Conservation (phyloP, 306 rosid genomes). For the Dalbergia cultrata region DNA sequence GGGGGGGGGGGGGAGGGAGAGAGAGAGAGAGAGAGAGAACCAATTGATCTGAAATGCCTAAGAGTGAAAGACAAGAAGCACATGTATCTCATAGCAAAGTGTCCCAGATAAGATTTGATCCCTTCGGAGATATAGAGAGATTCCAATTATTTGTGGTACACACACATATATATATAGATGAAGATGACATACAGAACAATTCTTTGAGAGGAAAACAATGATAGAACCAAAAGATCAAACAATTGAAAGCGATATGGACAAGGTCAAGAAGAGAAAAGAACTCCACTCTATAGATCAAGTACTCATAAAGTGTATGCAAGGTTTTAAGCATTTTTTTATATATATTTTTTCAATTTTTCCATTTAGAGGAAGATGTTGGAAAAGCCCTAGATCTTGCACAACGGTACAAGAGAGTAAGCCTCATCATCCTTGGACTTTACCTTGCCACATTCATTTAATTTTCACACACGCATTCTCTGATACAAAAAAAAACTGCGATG, state of each 20-base stretch:
- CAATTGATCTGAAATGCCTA: slow-evolving; percentile 24
- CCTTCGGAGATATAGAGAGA: not conserved
- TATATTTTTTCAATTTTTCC: not conserved
- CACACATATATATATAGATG: not conserved
- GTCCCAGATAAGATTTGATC: not conserved
- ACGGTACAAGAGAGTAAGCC: slow-evolving; percentile 53
- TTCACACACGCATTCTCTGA: slow-evolving; percentile 2
- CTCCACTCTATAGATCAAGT: not conserved
- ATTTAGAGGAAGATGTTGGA: slow-evolving; percentile 6
- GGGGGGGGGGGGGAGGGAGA: slow-evolving; percentile 3
- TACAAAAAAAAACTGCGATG: not conserved
- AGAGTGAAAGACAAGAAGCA: slow-evolving; percentile 22
- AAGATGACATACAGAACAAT: not conserved
- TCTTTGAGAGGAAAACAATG: slow-evolving; percentile 24
- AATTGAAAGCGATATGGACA: slow-evolving; percentile 51
- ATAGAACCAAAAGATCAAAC: slow-evolving; percentile 56
- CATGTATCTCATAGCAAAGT: not conserved
- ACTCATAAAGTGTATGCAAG: not conserved
- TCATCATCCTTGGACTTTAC: slow-evolving; percentile 30
- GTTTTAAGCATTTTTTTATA: not conserved
- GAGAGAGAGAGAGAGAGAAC: slow-evolving; percentile 29
- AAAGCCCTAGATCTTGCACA: slow-evolving; percentile 67
- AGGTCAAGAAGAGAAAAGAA: slow-evolving; percentile 1
- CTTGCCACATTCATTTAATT: slow-evolving; percentile 35
- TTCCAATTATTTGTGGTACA: slow-evolving; percentile 22